Evolutionary conservation across 2,329 filamentous ascomycete species (phyloP).

Genomic region (Aspergillus chevalieri): DNA sequence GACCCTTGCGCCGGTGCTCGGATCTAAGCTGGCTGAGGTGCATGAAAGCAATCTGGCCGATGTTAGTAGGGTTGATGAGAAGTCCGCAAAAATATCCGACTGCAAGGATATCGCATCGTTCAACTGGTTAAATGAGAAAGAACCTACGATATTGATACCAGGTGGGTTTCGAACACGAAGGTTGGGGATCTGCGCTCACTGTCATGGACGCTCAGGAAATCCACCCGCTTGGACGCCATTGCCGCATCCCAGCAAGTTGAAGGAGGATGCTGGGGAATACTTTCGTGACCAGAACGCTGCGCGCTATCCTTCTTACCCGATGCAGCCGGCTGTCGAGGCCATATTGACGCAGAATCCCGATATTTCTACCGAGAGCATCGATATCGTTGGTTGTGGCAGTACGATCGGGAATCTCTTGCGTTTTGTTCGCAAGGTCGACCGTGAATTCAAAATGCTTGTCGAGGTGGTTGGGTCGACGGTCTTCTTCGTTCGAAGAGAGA

Average conservation of each 20-base stretch:
- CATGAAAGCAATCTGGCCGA: slow-evolving; percentile 6
- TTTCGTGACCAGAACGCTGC: slow-evolving; percentile 40
- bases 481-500: slow-evolving; percentile 59
- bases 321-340: slow-evolving; percentile 42
- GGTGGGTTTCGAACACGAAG: background rate
- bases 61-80: background rate
- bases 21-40: slow-evolving; percentile 12
- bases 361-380: slow-evolving; percentile 34
- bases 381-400: slow-evolving; percentile 56
- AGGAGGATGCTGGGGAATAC: slow-evolving; percentile 40
- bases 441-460: slow-evolving; percentile 54
- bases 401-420: slow-evolving; percentile 57
- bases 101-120: slow-evolving; percentile 46
- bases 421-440: slow-evolving; percentile 44
- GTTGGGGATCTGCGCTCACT: background rate
- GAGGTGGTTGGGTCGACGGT: slow-evolving; percentile 53
- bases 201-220: slow-evolving; percentile 32
- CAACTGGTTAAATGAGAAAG: slow-evolving; percentile 42
- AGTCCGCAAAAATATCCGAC: slow-evolving; percentile 27
- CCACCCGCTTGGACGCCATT: slow-evolving; percentile 49
- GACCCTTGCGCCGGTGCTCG: slow-evolving; percentile 9
- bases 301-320: slow-evolving; percentile 32
- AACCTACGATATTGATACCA: slow-evolving; percentile 16
- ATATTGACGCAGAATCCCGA: slow-evolving; percentile 35
- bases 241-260: slow-evolving; percentile 25